Conservation (phyloP, 768 basidiomycete genomes). For the Amanita phalloides region DNA sequence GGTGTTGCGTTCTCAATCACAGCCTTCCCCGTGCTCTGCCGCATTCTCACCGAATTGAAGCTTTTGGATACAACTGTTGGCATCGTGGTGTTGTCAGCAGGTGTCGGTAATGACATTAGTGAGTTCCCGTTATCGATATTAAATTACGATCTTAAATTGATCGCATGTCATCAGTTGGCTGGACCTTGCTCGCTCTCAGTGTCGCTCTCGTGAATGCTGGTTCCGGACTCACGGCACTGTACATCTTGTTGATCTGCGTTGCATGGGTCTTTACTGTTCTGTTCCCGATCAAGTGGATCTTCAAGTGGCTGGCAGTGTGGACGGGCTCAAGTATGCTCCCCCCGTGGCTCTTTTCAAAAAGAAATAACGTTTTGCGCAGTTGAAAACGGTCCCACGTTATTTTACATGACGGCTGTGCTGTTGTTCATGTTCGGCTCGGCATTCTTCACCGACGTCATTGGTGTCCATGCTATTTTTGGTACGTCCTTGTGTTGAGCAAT, state of each 20-base stretch:
- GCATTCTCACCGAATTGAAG: constrained; percentile 86
- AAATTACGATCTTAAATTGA: background rate
- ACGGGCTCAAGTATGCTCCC: constrained; percentile 60
- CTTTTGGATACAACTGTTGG: constrained; percentile 88
- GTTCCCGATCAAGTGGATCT: constrained; percentile 46
- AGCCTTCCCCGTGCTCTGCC: constrained; percentile 77
- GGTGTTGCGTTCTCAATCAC: constrained; percentile 88
- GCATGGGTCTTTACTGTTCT: constrained; percentile 75
- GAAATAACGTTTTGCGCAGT: constrained; percentile 16
- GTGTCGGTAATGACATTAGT: constrained; percentile 79
- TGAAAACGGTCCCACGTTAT: constrained; percentile 75
- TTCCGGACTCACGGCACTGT: constrained; percentile 75
- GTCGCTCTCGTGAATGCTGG: constrained; percentile 89
- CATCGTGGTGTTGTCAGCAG: constrained; percentile 86
- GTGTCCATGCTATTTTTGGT: constrained; percentile 89
- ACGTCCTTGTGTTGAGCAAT: constrained; percentile 6
- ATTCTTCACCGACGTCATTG: constrained; percentile 91
- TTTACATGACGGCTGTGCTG: constrained; percentile 83
- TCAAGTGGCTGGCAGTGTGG: constrained; percentile 63
- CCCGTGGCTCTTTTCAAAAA: background rate
- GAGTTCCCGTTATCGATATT: constrained; percentile 8
- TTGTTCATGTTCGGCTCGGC: constrained; percentile 76
- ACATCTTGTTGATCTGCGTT: constrained; percentile 69
- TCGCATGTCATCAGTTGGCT: constrained; percentile 40
- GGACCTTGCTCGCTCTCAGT: constrained; percentile 82